A percentile compares a stretch with the other conserved stretches of the same genome.
phyloP scores from a whole-genome alignment of 2,329 filamentous ascomycete species.

The Fusarium mexicanum region DNA sequence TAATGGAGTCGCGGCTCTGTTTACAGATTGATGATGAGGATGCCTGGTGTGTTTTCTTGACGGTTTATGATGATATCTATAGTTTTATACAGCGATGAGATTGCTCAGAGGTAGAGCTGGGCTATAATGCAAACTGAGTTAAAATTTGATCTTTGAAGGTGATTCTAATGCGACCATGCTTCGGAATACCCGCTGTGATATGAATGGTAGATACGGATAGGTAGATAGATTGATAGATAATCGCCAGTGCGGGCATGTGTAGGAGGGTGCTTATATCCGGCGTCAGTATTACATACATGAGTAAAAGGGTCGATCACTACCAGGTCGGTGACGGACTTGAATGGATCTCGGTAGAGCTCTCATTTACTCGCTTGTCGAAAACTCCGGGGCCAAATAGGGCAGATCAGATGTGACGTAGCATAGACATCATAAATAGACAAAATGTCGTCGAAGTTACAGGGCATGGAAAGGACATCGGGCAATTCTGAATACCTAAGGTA shows the following conservation, averaged over 20 bases:
- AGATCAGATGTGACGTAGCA: conserved; percentile 16
- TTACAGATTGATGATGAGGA: conserved; percentile 37
- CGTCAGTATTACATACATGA: neutral
- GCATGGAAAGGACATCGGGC: neutral
- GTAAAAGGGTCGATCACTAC: neutral
- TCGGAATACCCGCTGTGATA: neutral
- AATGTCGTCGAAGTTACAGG: conserved; percentile 7
- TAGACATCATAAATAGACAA: conserved; percentile 13
- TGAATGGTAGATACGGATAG: neutral
- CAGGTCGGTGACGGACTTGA: neutral
- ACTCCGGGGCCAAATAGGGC: neutral
- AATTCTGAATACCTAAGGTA: neutral
- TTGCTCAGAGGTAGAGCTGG: conserved; percentile 4
- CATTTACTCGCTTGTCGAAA: conserved; percentile 2
- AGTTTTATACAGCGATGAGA: conserved; percentile 9
- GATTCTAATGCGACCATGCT: neutral
- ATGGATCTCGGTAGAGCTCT: neutral
- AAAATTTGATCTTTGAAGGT: neutral
- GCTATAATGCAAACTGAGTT: conserved; percentile 26
- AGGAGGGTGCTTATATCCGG: neutral
- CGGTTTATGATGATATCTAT: conserved; percentile 24
- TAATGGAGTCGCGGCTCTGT: conserved; percentile 33
- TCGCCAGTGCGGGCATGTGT: neutral
- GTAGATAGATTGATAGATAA: neutral
- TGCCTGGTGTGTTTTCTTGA: neutral